Evolutionary conservation across 23 red algal species (phyloP).

Genomic region (Gracilaria domingensis): DNA sequence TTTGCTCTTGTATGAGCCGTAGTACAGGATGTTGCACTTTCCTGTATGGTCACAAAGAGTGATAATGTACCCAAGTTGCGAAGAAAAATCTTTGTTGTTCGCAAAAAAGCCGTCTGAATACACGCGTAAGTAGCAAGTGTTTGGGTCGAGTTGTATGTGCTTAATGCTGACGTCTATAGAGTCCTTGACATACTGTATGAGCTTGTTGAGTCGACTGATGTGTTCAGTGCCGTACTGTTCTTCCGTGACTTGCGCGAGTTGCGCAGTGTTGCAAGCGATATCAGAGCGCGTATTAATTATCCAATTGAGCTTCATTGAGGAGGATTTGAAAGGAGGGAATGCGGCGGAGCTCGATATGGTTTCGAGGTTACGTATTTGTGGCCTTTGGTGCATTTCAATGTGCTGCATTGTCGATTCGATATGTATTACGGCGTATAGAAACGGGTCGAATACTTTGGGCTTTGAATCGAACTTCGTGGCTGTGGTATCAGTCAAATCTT

Average conservation of each 20-base stretch:
- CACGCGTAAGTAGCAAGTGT: background rate
- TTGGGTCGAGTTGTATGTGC: background rate
- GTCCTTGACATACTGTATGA: background rate
- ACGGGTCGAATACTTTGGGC: background rate
- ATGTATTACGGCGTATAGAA: background rate
- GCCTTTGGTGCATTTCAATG: background rate
- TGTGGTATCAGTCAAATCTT: background rate
- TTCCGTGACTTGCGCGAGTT: slow-evolving; percentile 23
- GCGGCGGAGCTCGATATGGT: background rate
- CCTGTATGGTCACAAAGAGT: background rate
- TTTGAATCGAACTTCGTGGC: slow-evolving; percentile 23
- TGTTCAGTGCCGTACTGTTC: background rate
- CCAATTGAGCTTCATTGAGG: background rate
- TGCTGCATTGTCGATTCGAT: background rate
- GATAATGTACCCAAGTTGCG: slow-evolving; percentile 47
- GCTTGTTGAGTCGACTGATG: background rate
- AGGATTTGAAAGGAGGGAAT: background rate
- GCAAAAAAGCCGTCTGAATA: slow-evolving; percentile 40
- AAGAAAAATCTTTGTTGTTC: background rate
- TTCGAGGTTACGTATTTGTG: background rate
- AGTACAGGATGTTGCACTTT: background rate
- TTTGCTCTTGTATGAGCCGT: slow-evolving; percentile 20
- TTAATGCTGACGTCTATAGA: background rate
- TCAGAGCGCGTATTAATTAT: slow-evolving; percentile 20
- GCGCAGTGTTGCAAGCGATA: background rate